phyloP scores from a whole-genome alignment of 2,329 filamentous ascomycete genomes.

The Hymenoscyphus linearis region DNA sequence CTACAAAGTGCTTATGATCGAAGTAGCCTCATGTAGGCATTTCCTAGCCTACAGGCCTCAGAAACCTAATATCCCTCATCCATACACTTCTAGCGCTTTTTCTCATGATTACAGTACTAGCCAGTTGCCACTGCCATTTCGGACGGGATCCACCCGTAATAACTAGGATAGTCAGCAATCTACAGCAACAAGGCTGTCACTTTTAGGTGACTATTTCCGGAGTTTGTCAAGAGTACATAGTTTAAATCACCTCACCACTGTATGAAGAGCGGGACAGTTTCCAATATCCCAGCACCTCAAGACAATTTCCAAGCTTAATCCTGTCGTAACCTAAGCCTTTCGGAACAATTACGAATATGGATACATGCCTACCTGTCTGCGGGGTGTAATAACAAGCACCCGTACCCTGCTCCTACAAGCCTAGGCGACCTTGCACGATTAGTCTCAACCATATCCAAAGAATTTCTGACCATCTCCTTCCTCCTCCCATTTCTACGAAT shows the following conservation, averaged over 20 bases:
- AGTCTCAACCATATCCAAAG: conserved; percentile 11
- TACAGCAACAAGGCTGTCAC: conserved; percentile 6
- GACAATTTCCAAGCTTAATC: conserved; percentile 10
- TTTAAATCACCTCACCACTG: neutral
- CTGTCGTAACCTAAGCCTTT: conserved; percentile 11
- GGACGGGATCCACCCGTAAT: conserved; percentile 19
- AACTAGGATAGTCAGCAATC: neutral
- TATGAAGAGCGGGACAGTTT: conserved; percentile 10
- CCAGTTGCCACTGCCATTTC: conserved; percentile 24
- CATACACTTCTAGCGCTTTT: conserved; percentile 17
- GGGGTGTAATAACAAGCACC: conserved; percentile 21
- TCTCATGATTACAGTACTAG: conserved; percentile 10
- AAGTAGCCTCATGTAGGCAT: neutral
- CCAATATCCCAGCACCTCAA: conserved; percentile 12
- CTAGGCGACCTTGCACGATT: conserved; percentile 11
- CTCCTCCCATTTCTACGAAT: conserved; percentile 10
- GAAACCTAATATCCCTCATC: conserved; percentile 18
- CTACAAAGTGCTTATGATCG: neutral
- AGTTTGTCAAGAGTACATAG: neutral
- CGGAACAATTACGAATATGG: conserved; percentile 20
- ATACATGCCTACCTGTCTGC: conserved; percentile 16
- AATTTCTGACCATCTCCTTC: conserved; percentile 8
- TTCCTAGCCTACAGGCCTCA: conserved; percentile 18
- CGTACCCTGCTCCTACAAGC: conserved; percentile 10
- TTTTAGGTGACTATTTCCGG: conserved; percentile 13